These are phyloP conservation scores for Naegleria gruberi DNA, from an alignment of 208 protist genomes.

Conservation along the genomic window DNA sequence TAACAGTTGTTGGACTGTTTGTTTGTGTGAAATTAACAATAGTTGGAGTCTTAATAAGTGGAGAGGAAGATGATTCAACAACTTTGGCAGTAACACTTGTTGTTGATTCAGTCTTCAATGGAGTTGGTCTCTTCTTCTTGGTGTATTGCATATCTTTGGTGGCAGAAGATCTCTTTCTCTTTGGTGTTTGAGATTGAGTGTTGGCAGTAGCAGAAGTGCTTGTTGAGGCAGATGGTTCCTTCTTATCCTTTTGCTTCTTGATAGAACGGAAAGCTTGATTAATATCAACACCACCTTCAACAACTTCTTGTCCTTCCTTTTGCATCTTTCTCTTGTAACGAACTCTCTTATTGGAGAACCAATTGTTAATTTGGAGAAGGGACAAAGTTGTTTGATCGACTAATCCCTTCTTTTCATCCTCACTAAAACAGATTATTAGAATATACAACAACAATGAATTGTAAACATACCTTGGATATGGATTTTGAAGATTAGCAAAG, in stretches of 20 bases:
- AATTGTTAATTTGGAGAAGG: slow-evolving; percentile 10
- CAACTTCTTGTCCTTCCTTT: neutral
- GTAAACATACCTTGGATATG: neutral
- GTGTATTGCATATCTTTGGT: neutral
- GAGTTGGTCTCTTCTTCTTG: neutral
- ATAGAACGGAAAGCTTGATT: neutral
- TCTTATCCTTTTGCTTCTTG: neutral
- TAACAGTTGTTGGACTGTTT: no score
- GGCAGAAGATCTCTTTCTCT: neutral
- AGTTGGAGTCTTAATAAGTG: no score
- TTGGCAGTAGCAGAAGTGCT: neutral
- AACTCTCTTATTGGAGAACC: slow-evolving; percentile 7
- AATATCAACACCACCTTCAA: neutral
- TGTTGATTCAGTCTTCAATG: neutral
- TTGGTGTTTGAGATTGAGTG: neutral
- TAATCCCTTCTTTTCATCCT: slow-evolving; percentile 6
- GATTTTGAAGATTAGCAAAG: neutral
- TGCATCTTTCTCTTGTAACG: neutral
- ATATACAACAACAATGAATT: no score
- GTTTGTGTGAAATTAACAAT: no score
- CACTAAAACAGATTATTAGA: neutral
- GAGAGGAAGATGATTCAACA: no score
- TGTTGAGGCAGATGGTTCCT: neutral
- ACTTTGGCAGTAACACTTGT: no score
- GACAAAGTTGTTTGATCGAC: neutral